A percentile compares a stretch with the other conserved stretches of the same genome.
Evolutionary conservation across 306 rosid genomes (phyloP).

Genomic region (Prunus kanzakura): DNA sequence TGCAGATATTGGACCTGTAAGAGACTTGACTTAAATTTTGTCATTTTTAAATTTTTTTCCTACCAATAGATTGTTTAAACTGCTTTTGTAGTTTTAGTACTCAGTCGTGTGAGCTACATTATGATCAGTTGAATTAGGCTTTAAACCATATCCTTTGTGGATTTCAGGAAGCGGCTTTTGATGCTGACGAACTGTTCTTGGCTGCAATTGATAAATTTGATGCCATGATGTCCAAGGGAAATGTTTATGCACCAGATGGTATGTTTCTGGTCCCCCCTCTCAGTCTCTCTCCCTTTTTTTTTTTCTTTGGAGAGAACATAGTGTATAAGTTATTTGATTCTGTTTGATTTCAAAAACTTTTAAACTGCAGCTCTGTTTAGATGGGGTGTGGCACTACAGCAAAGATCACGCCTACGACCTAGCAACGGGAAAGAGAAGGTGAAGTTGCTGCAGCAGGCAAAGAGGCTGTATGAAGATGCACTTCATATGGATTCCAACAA

Average conservation of each 20-base stretch:
- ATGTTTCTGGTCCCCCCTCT: slow-evolving; percentile 3
- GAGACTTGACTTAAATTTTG: slow-evolving; percentile 21
- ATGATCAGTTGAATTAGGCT: slow-evolving; percentile 16
- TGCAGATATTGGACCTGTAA: slow-evolving; percentile 91
- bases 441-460: slow-evolving; percentile 81
- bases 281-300: background rate
- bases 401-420: slow-evolving; percentile 80
- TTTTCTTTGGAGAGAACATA: too few relatives aligned
- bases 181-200: slow-evolving; percentile 89
- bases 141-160: slow-evolving; percentile 15
- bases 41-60: background rate
- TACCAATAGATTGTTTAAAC: background rate
- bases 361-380: slow-evolving; percentile 67
- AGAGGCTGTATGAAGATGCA: slow-evolving; percentile 81
- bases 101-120: slow-evolving; percentile 9
- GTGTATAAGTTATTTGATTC: background rate
- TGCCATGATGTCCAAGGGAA: slow-evolving; percentile 90
- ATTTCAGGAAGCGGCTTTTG: slow-evolving; percentile 78
- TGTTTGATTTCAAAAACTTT: background rate
- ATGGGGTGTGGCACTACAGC: slow-evolving; percentile 92
- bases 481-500: slow-evolving; percentile 69
- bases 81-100: slow-evolving; percentile 1
- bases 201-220: slow-evolving; percentile 97
- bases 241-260: slow-evolving; percentile 85
- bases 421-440: slow-evolving; percentile 75